Percentiles rank a stretch among this genome's conserved stretches.
These are phyloP conservation scores for Arthroderma sp. DNA, from an alignment of 2,329 filamentous ascomycete species.

Conservation along the genomic window DNA sequence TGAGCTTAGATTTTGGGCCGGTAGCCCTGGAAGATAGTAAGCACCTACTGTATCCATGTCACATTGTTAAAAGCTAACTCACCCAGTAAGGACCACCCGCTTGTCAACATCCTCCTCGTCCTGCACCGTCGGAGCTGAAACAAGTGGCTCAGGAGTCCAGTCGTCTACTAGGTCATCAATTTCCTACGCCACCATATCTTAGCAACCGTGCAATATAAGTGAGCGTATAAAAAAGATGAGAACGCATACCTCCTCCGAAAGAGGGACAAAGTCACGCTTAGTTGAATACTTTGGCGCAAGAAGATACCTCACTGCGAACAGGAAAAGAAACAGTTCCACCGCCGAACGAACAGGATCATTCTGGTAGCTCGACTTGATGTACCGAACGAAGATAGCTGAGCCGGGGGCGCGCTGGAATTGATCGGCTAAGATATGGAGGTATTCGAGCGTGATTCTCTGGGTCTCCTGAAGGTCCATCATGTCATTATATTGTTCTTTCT, in stretches of 20 bases:
- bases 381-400: slow-evolving; percentile 84
- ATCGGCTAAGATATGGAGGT: slow-evolving; percentile 44
- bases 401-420: slow-evolving; percentile 85
- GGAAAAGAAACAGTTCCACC: slow-evolving; percentile 82
- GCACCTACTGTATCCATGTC: neutral
- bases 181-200: slow-evolving; percentile 42
- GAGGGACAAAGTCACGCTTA: slow-evolving; percentile 76
- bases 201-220: neutral
- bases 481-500: slow-evolving; percentile 10
- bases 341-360: slow-evolving; percentile 89
- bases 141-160: slow-evolving; percentile 88
- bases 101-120: slow-evolving; percentile 77
- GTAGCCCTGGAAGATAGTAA: slow-evolving; percentile 50
- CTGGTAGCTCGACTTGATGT: slow-evolving; percentile 95
- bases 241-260: slow-evolving; percentile 60
- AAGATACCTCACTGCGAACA: slow-evolving; percentile 91
- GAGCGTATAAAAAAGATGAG: neutral
- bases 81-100: slow-evolving; percentile 80
- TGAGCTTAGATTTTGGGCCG: slow-evolving; percentile 77
- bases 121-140: slow-evolving; percentile 57
- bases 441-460: slow-evolving; percentile 41
- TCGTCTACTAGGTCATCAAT: slow-evolving; percentile 95
- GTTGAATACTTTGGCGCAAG: slow-evolving; percentile 87
- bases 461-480: slow-evolving; percentile 48
- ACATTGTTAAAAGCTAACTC: slow-evolving; percentile 20